phyloP scores from a whole-genome alignment of 257 asterid species.

The Solanum virginianum region DNA sequence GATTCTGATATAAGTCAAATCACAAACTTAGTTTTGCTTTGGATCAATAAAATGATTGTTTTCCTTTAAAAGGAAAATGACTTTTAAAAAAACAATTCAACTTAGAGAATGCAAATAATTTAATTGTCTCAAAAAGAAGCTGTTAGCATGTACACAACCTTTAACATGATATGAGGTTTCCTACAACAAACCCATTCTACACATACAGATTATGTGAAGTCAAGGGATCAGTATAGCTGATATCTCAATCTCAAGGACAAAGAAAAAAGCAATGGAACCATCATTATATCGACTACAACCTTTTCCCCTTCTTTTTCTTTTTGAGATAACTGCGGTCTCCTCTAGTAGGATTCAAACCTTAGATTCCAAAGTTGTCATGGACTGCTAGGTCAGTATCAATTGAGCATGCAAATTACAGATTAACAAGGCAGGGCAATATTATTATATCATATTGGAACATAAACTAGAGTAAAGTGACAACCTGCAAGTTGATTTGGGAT shows the following conservation, averaged over 20 bases:
- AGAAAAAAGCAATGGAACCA: neutral
- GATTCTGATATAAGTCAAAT: neutral
- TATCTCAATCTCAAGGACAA: neutral
- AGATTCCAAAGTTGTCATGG: no score
- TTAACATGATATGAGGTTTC: neutral
- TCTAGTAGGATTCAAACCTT: no score
- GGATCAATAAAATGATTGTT: neutral
- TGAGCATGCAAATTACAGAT: neutral
- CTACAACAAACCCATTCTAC: neutral
- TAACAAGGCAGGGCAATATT: neutral
- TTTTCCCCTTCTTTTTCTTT: neutral
- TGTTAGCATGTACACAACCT: neutral
- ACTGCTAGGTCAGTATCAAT: no score
- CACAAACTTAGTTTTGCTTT: neutral
- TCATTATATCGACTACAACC: neutral
- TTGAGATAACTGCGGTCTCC: neutral
- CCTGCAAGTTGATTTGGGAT: no score
- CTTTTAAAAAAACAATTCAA: neutral
- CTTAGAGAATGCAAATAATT: neutral
- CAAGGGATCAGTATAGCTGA: neutral
- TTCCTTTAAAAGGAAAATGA: neutral
- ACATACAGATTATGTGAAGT: neutral
- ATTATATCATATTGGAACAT: neutral
- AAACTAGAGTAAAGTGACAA: no score
- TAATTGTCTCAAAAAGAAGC: neutral